Evolutionary conservation across 345 rosid genomes (phyloP).

Genomic region (Eucalyptus albens): DNA sequence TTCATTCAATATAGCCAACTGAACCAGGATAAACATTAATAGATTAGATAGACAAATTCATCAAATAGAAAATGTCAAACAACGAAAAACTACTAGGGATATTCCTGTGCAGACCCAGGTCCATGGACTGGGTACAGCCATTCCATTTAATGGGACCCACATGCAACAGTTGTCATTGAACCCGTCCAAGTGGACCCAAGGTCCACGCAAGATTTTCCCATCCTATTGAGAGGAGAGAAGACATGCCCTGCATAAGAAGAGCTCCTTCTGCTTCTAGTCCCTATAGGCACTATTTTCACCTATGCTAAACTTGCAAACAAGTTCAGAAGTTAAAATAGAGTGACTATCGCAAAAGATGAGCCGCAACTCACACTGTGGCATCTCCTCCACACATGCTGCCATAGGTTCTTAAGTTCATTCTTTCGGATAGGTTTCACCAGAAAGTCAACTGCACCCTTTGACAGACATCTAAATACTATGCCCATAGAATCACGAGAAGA

Average conservation of each 20-base stretch:
- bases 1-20: not conserved
- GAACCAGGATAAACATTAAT: not conserved
- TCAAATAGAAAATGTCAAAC: not conserved
- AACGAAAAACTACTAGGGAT: not conserved
- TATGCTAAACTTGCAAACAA: not conserved
- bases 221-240: not conserved
- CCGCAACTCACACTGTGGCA: conserved; percentile 54
- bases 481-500: conserved; percentile 75
- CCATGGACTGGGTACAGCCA: not conserved
- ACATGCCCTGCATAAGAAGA: not conserved
- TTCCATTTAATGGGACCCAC: not conserved
- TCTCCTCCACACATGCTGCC: conserved; percentile 91
- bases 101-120: not conserved
- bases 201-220: not conserved
- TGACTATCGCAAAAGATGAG: not conserved
- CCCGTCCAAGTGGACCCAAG: not conserved
- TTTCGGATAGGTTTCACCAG: conserved; percentile 77
- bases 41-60: not conserved
- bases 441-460: conserved; percentile 82
- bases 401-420: conserved; percentile 74
- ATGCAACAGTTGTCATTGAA: not conserved
- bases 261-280: not conserved
- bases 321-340: not conserved
- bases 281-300: not conserved
- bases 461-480: conserved; percentile 74